Base-by-base conservation (phyloP, 495 filamentous ascomycete species). In the Penicillium soppii region DNA sequence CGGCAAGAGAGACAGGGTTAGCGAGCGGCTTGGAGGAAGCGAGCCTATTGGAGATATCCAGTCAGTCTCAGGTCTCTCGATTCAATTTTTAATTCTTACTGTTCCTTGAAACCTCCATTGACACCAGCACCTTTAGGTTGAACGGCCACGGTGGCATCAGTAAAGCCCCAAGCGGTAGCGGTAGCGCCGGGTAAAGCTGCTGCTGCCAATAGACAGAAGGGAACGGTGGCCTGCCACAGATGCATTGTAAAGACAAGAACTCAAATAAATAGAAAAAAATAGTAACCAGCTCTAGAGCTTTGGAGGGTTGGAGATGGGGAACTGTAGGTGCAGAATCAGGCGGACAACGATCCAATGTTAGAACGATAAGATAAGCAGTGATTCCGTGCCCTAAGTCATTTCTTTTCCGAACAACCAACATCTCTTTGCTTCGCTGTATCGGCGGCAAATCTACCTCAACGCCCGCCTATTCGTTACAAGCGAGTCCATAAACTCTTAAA, bases 71-170 rank as follows among this genome's bases (percentile, higher is more conserved):
- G 17, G 21, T 12, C 40, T 19, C 15, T 49, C 35, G 4, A 39
- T 20, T 21, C 20, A 26, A 25, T 21, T 30, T 8, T 13, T 8
- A 23, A 47, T 21, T 23, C 53, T 52, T 80, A 92, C 89, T 86
- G 83, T 69, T 91, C 83, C 71, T 91, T 95, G 59, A 81, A 63
- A 19, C 80, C 82, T 47, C 70, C 72, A 32, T 80, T 80, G 42
- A 84, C 75, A 20, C 83, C 86, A 17, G 81, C 73, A 43, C 80
- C 83, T 74, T 91, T 95, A 41, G 79, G 70, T 64, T 83, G 81
- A 57, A 96, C 79, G 47, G 84, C 81, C 67, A 96, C 70, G 59
- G 83, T 89, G 66, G 86, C 91, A 78, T 96, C 90, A 63, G 87
- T 81, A 68, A 94, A 94, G 16, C 83, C 81, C 91, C 91, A 96